Percentiles rank a stretch among this genome's conserved stretches.
Evolutionary conservation across 225 moss, liverwort and hornwort genomes (phyloP).

Genomic region (Ulota crispa): DNA sequence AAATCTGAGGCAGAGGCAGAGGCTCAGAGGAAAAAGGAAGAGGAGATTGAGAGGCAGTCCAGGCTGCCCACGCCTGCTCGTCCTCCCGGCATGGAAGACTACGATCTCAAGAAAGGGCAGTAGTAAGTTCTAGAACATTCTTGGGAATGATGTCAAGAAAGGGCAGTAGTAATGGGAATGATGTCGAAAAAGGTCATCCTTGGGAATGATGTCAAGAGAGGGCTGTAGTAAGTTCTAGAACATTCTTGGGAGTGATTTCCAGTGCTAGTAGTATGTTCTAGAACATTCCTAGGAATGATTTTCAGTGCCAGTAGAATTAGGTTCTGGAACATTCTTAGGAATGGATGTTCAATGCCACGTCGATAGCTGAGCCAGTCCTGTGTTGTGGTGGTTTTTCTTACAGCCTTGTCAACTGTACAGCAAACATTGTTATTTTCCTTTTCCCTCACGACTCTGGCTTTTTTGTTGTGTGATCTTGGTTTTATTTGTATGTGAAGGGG

Average conservation of each 20-base stretch:
- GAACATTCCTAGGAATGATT: background rate
- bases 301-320: too few species aligned
- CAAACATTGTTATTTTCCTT: background rate
- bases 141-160: background rate
- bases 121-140: background rate
- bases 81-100: constrained; percentile 53
- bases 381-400: constrained; percentile 19
- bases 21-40: constrained; percentile 46
- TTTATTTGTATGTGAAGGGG: background rate
- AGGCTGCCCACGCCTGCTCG: constrained; percentile 44
- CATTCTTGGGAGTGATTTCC: background rate
- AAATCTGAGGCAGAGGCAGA: constrained; percentile 33
- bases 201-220: constrained; percentile 40
- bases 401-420: constrained; percentile 40
- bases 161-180: too few species aligned
- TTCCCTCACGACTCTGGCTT: background rate
- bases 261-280: background rate
- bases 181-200: too few species aligned
- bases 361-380: constrained; percentile 22
- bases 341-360: background rate
- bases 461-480: background rate
- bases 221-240: constrained; percentile 4
- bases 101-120: constrained; percentile 40
- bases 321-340: background rate
- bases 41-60: constrained; percentile 42